Percentiles rank a stretch among this genome's conserved stretches.
phyloP scores from a whole-genome alignment of 345 rosid genomes.

The Euclidium syriacum region DNA sequence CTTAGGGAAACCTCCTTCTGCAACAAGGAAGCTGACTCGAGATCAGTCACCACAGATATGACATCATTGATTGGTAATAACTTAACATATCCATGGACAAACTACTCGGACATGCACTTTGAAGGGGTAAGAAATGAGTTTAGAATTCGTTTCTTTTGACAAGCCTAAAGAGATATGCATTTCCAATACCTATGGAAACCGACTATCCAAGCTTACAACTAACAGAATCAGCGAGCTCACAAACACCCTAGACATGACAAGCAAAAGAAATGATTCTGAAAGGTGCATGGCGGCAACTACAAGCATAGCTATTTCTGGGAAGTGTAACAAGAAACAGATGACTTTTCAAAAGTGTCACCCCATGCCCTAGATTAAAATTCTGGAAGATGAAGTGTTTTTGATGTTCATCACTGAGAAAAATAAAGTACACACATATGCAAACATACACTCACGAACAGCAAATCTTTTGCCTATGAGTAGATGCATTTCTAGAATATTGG shows the following conservation, averaged over 20 bases:
- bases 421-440: neutral
- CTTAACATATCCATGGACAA: neutral
- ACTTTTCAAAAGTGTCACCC: neutral
- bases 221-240: neutral
- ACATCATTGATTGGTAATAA: neutral
- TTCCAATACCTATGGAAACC: neutral
- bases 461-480: neutral
- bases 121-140: neutral
- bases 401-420: neutral
- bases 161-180: neutral
- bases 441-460: neutral
- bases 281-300: neutral
- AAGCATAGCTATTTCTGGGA: neutral
- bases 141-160: neutral
- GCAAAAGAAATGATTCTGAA: neutral
- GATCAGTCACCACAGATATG: constrained; percentile 9
- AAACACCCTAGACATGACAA: neutral
- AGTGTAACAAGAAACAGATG: neutral
- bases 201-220: neutral
- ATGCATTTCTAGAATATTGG: neutral
- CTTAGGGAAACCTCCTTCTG: constrained; percentile 22
- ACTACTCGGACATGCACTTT: neutral
- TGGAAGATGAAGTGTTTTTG: neutral
- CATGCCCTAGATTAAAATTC: neutral
- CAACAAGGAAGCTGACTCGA: neutral